phyloP scores from a whole-genome alignment of 108 stramenopile genomes.

The Nannochloropsis oceanica region DNA sequence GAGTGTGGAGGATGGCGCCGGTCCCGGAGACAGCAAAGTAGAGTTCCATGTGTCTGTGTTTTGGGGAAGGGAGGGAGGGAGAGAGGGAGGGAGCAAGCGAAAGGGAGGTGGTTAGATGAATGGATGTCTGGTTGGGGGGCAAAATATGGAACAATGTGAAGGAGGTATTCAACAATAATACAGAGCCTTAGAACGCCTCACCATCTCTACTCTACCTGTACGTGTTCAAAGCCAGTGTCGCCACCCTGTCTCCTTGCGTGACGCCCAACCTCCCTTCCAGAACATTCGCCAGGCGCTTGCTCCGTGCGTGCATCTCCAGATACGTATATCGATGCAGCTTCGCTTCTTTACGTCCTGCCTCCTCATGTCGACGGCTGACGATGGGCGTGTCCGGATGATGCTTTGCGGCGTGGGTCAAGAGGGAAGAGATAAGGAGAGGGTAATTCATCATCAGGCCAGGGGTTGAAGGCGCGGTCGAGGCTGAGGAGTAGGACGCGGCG shows the following conservation, averaged over 20 bases:
- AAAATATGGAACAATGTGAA: too few species aligned
- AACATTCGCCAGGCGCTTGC: background rate
- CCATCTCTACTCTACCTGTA: background rate
- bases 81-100: too few species aligned
- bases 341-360: background rate
- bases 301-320: background rate
- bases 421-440: background rate
- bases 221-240: background rate
- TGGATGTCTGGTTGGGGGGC: too few species aligned
- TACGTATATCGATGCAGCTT: background rate
- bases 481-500: background rate
- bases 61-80: background rate
- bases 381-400: background rate
- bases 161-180: too few species aligned
- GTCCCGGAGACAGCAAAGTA: background rate
- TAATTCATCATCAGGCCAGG: background rate
- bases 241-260: background rate
- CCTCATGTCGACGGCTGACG: background rate
- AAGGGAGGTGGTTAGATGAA: too few species aligned
- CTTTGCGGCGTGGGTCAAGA: background rate
- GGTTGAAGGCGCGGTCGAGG: background rate
- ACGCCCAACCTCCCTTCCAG: background rate
- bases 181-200: too few species aligned
- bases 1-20: background rate
- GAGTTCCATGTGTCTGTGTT: background rate